Percentiles rank a stretch among this genome's conserved stretches.
These are phyloP conservation scores for Leishmania gerbilli DNA, from an alignment of 208 protist species.

Conservation along the genomic window DNA sequence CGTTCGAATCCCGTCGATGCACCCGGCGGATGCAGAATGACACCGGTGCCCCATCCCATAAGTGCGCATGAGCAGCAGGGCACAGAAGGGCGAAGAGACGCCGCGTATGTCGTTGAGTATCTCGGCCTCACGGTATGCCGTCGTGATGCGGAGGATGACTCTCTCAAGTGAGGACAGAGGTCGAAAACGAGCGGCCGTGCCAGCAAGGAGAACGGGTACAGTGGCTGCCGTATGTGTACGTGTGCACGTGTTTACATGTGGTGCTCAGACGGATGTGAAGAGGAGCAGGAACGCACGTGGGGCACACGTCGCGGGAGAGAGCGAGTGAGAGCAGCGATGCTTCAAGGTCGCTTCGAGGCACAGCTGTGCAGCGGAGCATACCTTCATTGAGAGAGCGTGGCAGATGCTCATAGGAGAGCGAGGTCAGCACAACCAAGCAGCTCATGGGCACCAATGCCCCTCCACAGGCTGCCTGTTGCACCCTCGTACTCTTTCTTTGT, in stretches of 20 bases:
- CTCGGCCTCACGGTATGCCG: not conserved
- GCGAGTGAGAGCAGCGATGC: not conserved
- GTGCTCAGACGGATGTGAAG: not conserved
- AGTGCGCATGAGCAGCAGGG: not conserved
- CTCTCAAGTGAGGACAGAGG: not conserved
- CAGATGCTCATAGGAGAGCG: not conserved
- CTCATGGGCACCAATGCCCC: not conserved
- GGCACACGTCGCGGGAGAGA: not conserved
- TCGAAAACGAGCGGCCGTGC: not conserved
- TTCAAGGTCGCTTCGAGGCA: not conserved
- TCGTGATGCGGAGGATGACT: not conserved
- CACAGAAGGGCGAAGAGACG: not conserved
- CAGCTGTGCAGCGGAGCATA: not conserved
- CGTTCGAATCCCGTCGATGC: not conserved
- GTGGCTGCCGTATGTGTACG: not conserved
- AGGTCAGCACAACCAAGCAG: not conserved
- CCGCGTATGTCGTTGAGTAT: not conserved
- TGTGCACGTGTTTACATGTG: not conserved
- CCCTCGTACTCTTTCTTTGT: not conserved
- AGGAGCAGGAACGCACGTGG: not conserved
- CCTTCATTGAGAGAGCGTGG: not conserved
- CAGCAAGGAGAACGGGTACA: not conserved
- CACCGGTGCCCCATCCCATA: not conserved
- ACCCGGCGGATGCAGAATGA: not conserved
- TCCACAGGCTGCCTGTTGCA: not conserved